Base-by-base conservation (phyloP, 768 basidiomycete species). In the Lactifluus volemus region DNA sequence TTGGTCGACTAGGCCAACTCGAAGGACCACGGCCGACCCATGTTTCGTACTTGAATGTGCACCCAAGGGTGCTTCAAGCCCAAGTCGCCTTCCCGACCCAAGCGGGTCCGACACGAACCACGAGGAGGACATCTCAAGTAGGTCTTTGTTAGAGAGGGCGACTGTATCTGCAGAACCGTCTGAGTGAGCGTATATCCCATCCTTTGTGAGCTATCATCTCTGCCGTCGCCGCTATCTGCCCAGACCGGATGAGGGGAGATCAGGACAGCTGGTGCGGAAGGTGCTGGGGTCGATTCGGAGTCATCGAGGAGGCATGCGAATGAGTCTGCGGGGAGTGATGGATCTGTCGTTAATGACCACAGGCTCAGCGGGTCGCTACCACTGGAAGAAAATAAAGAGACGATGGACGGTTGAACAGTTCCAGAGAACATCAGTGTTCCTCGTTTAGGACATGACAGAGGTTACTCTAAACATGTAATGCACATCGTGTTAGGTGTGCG, bases 341-440 rank as follows among this genome's bases (percentile, higher is more conserved):
- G n/a, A 67, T 88, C 87, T 11, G 70, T 71, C 15, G 76, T 72
- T 5, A 70, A 61, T 1, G 73, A 73, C 72, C 86, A 90, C 5
- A 89, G 70, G 15, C 74, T 70, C 41, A 89, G 74, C 49, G 86
- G 84, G 48, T 84, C 77, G 53, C 80, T 81, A 25, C 80, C 78
- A 5, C 86, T 86, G 0, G 89, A 88, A 21, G 89, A 89, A 70
- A 91, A 88, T 19, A 91, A 67, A 15, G 86, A 89, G n/a, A 91
- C 72, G 21, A 81, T 69, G 41, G 79, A 72, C 3, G 88, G 81
- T 64, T 90, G 88, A 5, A 86, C 71, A 39, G 79, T 74, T 56
- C 78, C 70, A 2, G 78, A 71, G 68, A 88, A 84, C 84, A 88
- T 83, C 10, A 21, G 12, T 4, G 34, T 7, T 36, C 25, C 25